These are phyloP conservation scores for Chaetoceros tenuissimus DNA, from an alignment of 108 stramenopile species.

Conservation along the genomic window DNA sequence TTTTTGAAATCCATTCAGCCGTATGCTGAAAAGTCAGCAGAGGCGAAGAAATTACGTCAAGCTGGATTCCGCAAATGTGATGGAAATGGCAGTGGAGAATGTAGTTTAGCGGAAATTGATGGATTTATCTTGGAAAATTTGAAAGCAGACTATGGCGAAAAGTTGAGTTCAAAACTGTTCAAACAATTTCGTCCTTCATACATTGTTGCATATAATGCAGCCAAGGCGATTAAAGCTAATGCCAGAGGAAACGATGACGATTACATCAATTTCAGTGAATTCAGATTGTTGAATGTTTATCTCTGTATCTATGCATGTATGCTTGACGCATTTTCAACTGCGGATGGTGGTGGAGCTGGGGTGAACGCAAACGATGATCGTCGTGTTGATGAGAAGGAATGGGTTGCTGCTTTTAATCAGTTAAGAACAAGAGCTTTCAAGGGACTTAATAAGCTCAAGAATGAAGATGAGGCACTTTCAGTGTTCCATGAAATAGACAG, in stretches of 20 bases:
- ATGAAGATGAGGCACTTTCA: background rate
- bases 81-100: background rate
- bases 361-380: background rate
- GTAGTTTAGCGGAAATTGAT: background rate
- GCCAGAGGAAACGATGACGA: background rate
- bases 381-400: background rate
- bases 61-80: background rate
- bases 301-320: background rate
- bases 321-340: background rate
- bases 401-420: background rate
- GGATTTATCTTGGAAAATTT: background rate
- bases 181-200: background rate
- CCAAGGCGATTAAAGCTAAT: background rate
- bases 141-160: background rate
- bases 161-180: background rate
- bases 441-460: background rate
- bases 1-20: background rate
- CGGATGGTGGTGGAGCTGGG: background rate
- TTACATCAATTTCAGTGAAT: background rate
- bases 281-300: background rate
- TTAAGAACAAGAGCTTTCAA: background rate
- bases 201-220: background rate
- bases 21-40: background rate
- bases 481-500: background rate
- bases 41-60: background rate